Evolutionary conservation across 139 green algal genomes (phyloP).

Genomic region (Picochlorum sp.): DNA sequence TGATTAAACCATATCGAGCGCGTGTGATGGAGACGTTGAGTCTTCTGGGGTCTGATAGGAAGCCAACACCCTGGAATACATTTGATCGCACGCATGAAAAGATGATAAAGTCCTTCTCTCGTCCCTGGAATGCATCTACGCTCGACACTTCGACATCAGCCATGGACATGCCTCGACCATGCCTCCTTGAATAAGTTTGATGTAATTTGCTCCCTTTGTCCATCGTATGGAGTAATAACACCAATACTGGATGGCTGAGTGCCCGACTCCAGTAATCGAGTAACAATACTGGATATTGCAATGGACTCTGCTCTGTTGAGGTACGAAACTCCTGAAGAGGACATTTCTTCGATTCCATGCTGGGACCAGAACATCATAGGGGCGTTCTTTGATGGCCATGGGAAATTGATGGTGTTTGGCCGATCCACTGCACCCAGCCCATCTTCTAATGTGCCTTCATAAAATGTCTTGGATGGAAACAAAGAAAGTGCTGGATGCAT

Average conservation of each 20-base stretch:
- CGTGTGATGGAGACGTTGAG: conserved; percentile 94
- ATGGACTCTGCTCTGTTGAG: conserved; percentile 90
- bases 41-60: conserved; percentile 87
- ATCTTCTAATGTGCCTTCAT: conserved; percentile 35
- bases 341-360: conserved; percentile 69
- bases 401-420: conserved; percentile 42
- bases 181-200: conserved; percentile 63
- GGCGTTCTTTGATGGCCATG: conserved; percentile 64
- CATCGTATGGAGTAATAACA: conserved; percentile 98
- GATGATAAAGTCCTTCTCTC: conserved; percentile 98
- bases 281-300: conserved; percentile 82
- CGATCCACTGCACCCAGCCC: conserved; percentile 50
- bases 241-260: conserved; percentile 76
- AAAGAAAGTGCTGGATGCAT: conserved; percentile 73
- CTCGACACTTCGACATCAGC: conserved; percentile 67
- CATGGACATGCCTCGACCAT: conserved; percentile 77
- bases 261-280: conserved; percentile 46
- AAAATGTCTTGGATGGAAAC: conserved; percentile 52
- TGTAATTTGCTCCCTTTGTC: conserved; percentile 84
- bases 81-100: conserved; percentile 94
- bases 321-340: conserved; percentile 77
- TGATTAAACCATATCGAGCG: conserved; percentile 75
- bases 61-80: conserved; percentile 88
- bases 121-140: conserved; percentile 82
- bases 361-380: conserved; percentile 95